These are phyloP conservation scores for Ogataea allantospora DNA, from an alignment of 805 yeast genomes.

Conservation along the genomic window DNA sequence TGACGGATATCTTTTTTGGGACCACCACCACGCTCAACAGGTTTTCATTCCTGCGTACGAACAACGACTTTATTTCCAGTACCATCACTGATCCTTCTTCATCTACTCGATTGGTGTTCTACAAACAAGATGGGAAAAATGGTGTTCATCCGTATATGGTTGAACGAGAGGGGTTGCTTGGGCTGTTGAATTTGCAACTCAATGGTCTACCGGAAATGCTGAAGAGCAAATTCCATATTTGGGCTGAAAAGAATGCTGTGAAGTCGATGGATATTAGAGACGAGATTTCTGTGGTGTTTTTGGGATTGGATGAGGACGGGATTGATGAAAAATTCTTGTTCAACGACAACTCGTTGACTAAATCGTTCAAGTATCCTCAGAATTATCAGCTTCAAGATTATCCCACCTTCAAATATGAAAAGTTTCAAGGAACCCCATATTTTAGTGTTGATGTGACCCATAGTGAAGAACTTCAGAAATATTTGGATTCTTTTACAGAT, in stretches of 20 bases:
- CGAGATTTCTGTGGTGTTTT: constrained; percentile 37
- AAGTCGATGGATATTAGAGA: constrained; percentile 13
- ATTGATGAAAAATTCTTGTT: constrained; percentile 19
- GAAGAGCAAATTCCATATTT: constrained; percentile 15
- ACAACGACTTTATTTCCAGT: constrained; percentile 44
- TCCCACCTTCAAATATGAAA: constrained; percentile 22
- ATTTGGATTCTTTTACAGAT: constrained; percentile 9
- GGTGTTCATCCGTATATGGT: constrained; percentile 21
- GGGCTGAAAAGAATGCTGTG: constrained; percentile 24
- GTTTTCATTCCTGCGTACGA: constrained; percentile 60
- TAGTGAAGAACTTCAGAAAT: constrained; percentile 18
- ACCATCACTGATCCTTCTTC: constrained; percentile 8
- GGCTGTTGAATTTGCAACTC: constrained; percentile 17
- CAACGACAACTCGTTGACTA: constrained; percentile 21
- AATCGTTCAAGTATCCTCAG: constrained; percentile 11
- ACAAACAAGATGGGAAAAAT: constrained; percentile 30
- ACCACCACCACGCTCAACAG: constrained; percentile 50
- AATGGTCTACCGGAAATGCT: constrained; percentile 15
- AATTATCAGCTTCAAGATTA: constrained; percentile 1
- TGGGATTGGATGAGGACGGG: constrained; percentile 48
- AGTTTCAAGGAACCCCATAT: constrained; percentile 61
- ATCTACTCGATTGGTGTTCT: constrained; percentile 49
- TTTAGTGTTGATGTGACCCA: constrained; percentile 59
- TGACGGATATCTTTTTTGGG: constrained; percentile 29
- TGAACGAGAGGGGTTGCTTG: constrained; percentile 2